Evolutionary conservation across 257 asterid genomes (phyloP).

Genomic region (Echium plantagineum): DNA sequence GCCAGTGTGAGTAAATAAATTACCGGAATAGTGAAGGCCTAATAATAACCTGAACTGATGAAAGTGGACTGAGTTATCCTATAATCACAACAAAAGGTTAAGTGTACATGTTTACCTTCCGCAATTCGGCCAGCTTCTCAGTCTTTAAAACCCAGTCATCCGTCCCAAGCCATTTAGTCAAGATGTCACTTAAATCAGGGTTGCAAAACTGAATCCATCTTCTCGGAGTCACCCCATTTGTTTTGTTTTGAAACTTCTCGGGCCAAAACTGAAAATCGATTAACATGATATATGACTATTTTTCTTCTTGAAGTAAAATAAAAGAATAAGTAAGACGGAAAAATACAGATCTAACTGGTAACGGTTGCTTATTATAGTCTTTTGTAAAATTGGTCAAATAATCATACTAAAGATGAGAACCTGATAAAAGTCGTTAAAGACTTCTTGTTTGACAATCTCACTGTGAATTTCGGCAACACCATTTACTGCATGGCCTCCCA

Average conservation of each 20-base stretch:
- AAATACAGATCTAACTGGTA: constrained; percentile 2
- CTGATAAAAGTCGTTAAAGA: constrained; percentile 67
- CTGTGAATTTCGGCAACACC: constrained; percentile 91
- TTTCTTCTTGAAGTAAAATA: too few relatives aligned
- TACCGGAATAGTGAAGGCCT: too few relatives aligned
- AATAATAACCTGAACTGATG: too few relatives aligned
- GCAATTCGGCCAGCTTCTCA: constrained; percentile 54
- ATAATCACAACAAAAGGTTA: neutral
- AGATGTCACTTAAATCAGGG: constrained; percentile 51
- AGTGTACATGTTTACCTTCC: constrained; percentile 30
- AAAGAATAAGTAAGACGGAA: neutral
- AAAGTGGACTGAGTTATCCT: too few relatives aligned
- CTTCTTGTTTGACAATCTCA: constrained; percentile 69
- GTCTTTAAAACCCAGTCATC: constrained; percentile 69
- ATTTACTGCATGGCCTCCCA: constrained; percentile 81
- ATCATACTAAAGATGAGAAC: constrained; percentile 19
- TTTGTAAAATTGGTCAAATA: neutral
- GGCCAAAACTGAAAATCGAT: constrained; percentile 60
- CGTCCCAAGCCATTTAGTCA: constrained; percentile 68
- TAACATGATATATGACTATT: neutral
- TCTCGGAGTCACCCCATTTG: constrained; percentile 87
- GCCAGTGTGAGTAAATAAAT: too few relatives aligned
- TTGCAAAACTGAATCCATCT: constrained; percentile 82
- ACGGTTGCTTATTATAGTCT: neutral
- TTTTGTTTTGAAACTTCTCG: constrained; percentile 71